Evolutionary conservation across 2,329 filamentous ascomycete species (phyloP).

Genomic region (Hysterium pulicare): DNA sequence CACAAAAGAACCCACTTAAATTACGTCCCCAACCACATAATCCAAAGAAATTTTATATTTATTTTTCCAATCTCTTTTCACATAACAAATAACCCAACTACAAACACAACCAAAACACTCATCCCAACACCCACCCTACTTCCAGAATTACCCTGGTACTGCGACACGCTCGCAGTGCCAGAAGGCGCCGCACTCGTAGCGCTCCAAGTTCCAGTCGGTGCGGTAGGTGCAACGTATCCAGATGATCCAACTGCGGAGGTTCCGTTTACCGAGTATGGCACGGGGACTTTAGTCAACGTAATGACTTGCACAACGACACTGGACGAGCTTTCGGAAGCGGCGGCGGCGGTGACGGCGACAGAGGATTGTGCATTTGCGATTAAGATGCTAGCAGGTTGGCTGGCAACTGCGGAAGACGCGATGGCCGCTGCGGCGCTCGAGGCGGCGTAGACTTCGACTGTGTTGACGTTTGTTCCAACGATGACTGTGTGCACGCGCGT

Average conservation of each 20-base stretch:
- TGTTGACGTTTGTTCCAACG: too few species aligned
- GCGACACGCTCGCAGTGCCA: conserved; percentile 11
- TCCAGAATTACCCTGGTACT: conserved; percentile 25
- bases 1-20: too few species aligned
- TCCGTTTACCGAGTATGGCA: conserved; percentile 10
- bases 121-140: conserved; percentile 19
- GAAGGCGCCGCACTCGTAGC: conserved; percentile 13
- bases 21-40: too few species aligned
- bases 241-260: conserved; percentile 1
- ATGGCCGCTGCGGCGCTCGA: too few species aligned
- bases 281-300: conserved; percentile 22
- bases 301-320: conserved; percentile 13
- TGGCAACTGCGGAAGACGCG: conserved; percentile 10
- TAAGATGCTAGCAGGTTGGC: conserved; percentile 8
- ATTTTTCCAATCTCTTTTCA: too few species aligned
- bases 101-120: conserved; percentile 15
- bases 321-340: conserved; percentile 3
- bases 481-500: too few species aligned
- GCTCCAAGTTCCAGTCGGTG: conserved; percentile 6
- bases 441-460: too few species aligned
- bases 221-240: conserved; percentile 9
- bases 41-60: too few species aligned
- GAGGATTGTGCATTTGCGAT: neutral
- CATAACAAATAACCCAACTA: conserved; percentile 21
- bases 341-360: conserved; percentile 1